Evolutionary conservation across 768 basidiomycete species (phyloP).

Genomic region (Lepiota subincarnata): DNA sequence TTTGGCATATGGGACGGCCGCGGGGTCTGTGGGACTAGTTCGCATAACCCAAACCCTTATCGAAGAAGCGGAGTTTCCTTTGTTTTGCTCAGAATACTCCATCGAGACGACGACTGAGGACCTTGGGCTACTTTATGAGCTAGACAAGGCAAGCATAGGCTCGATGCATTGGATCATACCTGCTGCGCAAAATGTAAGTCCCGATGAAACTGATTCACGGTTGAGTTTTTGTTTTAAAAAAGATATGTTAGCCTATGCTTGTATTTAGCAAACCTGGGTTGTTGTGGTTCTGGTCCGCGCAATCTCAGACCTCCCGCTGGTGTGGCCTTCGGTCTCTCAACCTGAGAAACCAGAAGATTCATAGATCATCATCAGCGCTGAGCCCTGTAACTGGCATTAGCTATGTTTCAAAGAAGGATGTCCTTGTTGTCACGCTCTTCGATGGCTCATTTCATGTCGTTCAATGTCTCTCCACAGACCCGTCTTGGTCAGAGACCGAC

Average conservation of each 20-base stretch:
- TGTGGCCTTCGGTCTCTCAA: conserved; percentile 42
- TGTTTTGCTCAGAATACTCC: conserved; percentile 31
- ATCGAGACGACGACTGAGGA: conserved; percentile 30
- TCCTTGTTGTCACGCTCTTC: conserved; percentile 52
- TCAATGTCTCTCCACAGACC: conserved; percentile 44
- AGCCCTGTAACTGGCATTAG: conserved; percentile 56
- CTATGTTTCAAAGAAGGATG: conserved; percentile 47
- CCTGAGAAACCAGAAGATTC: conserved; percentile 45
- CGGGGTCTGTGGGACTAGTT: conserved; percentile 56
- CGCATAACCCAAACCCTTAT: conserved; percentile 46
- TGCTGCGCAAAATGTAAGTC: conserved; percentile 34
- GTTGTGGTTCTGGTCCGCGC: conserved; percentile 51
- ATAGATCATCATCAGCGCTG: conserved; percentile 55
- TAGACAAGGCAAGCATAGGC: conserved; percentile 44
- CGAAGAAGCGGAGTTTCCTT: conserved; percentile 17
- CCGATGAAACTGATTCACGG: not conserved
- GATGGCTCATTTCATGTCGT: conserved; percentile 73
- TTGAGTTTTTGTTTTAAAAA: not conserved
- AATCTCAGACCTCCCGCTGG: conserved; percentile 32
- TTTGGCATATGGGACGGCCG: conserved; percentile 55
- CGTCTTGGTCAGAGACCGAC: conserved; percentile 21
- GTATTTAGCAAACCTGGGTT: conserved; percentile 57
- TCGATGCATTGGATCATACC: conserved; percentile 54
- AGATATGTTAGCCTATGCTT: conserved; percentile 45
- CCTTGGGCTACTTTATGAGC: conserved; percentile 21